phyloP scores from a whole-genome alignment of 2,329 filamentous ascomycete species.

The Trichoderma harzianum region DNA sequence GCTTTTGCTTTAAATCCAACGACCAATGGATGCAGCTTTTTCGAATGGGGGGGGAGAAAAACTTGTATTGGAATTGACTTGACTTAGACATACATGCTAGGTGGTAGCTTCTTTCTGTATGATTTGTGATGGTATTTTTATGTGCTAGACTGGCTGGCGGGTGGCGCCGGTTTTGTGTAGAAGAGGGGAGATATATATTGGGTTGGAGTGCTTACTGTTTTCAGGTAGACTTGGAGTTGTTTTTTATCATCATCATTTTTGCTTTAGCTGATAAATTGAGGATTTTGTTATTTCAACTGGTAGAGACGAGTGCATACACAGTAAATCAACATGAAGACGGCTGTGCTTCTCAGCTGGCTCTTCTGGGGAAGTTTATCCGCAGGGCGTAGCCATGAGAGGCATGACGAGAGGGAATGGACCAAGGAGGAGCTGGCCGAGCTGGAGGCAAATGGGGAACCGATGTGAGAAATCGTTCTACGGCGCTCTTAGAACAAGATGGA shows the following conservation, averaged over 20 bases:
- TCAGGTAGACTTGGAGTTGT: not conserved
- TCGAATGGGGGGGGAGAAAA: too few relatives aligned
- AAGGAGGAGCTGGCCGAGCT: constrained; percentile 51
- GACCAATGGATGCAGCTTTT: not conserved
- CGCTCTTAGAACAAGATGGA: not conserved
- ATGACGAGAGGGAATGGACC: constrained; percentile 44
- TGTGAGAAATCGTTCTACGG: constrained; percentile 35
- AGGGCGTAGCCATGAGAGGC: constrained; percentile 29
- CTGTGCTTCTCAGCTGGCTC: constrained; percentile 27
- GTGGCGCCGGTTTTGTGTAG: not conserved
- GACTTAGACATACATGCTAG: too few relatives aligned
- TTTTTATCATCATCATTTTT: not conserved
- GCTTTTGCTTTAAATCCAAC: not conserved
- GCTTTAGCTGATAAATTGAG: not conserved
- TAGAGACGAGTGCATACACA: not conserved
- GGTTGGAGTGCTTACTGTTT: not conserved
- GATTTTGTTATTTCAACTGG: not conserved
- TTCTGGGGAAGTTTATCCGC: constrained; percentile 27
- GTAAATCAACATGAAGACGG: constrained; percentile 26
- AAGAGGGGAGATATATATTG: not conserved
- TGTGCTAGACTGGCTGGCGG: not conserved
- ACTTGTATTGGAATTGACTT: too few relatives aligned
- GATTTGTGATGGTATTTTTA: not conserved
- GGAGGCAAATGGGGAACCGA: constrained; percentile 57
- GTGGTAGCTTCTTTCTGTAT: not conserved